Evolutionary conservation across 352 stramenopile genomes (phyloP).

Genomic region (Phytophthora sansomeana): DNA sequence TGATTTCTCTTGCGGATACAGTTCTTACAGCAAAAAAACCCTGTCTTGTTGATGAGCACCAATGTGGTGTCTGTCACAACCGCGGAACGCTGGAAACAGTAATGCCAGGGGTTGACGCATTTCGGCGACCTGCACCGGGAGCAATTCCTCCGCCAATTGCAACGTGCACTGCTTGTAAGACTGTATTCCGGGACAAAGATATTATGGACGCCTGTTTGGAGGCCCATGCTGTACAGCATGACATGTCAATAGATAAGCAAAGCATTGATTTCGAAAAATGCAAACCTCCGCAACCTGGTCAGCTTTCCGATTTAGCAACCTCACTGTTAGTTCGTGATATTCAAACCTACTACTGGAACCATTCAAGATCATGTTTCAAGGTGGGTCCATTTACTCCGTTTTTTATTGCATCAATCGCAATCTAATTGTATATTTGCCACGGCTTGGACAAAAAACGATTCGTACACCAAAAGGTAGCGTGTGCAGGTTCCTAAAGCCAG

Average conservation of each 20-base stretch:
- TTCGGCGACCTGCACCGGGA: constrained; percentile 1
- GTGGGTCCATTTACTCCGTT: too few relatives aligned
- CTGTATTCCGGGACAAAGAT: constrained; percentile 4
- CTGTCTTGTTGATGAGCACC: background rate
- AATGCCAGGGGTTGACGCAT: constrained; percentile 11
- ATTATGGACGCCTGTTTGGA: constrained; percentile 8
- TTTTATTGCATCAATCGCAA: too few relatives aligned
- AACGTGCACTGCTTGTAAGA: background rate
- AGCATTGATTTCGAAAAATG: constrained; percentile 1
- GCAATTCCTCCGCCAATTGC: background rate
- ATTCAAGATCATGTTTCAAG: constrained; percentile 23
- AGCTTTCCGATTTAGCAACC: background rate
- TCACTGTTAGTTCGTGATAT: constrained; percentile 16
- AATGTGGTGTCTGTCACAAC: background rate
- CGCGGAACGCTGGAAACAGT: background rate
- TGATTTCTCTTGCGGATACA: background rate
- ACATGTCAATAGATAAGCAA: background rate
- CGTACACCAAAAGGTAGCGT: constrained; percentile 20
- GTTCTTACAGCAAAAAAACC: constrained; percentile 8
- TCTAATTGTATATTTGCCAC: too few relatives aligned
- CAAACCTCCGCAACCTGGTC: background rate
- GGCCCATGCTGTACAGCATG: background rate
- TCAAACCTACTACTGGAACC: constrained; percentile 20
- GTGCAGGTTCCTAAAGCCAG: constrained; percentile 22
- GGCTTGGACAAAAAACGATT: constrained; percentile 11